Conservation (phyloP, 768 basidiomycete species). For the Cystofilobasidium bisporidii region DNA sequence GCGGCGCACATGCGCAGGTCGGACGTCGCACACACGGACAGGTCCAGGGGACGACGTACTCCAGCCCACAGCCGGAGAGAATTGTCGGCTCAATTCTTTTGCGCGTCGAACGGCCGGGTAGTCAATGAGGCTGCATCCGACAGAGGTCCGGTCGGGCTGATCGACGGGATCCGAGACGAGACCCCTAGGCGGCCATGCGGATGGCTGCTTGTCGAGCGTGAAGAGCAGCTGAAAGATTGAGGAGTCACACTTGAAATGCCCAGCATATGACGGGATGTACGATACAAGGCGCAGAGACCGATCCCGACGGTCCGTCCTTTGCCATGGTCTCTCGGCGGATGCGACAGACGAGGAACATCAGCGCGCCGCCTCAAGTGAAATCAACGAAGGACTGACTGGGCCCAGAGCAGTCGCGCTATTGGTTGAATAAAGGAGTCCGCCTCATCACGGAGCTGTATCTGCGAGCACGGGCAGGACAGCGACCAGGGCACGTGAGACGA, state of each 20-base stretch:
- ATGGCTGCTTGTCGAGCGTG: constrained; percentile 56
- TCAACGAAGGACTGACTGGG: no score
- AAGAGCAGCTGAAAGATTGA: constrained; percentile 47
- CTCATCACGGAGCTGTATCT: no score
- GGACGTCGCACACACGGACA: no score
- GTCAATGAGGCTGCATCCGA: constrained; percentile 21
- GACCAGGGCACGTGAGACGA: no score
- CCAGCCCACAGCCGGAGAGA: constrained; percentile 28
- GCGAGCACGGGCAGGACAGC: no score
- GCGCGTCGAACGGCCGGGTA: constrained; percentile 41
- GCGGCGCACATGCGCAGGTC: no score
- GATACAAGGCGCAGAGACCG: constrained; percentile 29
- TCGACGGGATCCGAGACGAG: constrained; percentile 18
- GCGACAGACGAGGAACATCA: no score
- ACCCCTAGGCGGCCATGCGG: constrained; percentile 47
- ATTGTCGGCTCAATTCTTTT: constrained; percentile 44
- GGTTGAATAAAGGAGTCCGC: no score
- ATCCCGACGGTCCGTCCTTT: constrained; percentile 12
- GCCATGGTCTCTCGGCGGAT: constrained; percentile 4
- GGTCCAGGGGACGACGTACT: constrained; percentile 34
- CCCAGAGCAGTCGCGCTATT: constrained; percentile 15
- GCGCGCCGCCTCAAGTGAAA: no score
- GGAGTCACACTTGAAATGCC: neutral
- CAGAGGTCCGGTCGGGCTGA: constrained; percentile 13
- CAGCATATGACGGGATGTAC: neutral